Evolutionary conservation across 2,329 filamentous ascomycete species (phyloP).

Genomic region (Mycosphaerella sp.): DNA sequence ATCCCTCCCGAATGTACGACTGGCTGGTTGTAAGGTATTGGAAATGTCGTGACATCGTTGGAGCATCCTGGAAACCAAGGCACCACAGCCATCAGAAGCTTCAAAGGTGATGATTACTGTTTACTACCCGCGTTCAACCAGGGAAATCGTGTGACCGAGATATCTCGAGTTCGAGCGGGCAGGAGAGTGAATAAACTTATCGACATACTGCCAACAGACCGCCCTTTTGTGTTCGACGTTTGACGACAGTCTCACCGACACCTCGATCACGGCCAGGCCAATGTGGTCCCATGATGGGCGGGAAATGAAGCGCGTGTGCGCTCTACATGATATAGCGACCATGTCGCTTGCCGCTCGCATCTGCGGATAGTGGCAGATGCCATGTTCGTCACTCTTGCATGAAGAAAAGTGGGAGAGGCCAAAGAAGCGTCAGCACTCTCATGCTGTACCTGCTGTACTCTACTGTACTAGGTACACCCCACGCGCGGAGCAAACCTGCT

Average conservation of each 20-base stretch:
- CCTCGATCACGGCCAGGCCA: background rate
- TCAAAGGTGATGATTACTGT: background rate
- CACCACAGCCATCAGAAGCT: background rate
- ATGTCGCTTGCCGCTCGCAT: background rate
- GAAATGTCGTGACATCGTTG: constrained; percentile 3
- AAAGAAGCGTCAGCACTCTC: background rate
- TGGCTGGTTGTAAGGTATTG: constrained; percentile 3
- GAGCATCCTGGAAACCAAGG: constrained; percentile 1
- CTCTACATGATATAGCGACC: background rate
- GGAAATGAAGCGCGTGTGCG: background rate
- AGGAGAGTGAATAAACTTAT: background rate
- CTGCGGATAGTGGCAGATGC: background rate
- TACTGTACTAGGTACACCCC: background rate
- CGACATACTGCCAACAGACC: background rate
- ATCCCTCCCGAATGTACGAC: constrained; percentile 4
- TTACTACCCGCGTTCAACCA: background rate
- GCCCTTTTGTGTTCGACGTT: background rate
- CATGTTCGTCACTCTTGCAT: background rate
- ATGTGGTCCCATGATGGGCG: background rate
- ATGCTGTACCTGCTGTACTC: background rate
- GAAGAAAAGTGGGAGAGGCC: background rate
- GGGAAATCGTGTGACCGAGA: background rate
- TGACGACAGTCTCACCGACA: background rate
- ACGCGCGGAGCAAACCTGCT: background rate
- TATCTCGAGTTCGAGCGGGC: background rate